Conservation (phyloP, 768 basidiomycete genomes). For the Piloderma croceum region DNA sequence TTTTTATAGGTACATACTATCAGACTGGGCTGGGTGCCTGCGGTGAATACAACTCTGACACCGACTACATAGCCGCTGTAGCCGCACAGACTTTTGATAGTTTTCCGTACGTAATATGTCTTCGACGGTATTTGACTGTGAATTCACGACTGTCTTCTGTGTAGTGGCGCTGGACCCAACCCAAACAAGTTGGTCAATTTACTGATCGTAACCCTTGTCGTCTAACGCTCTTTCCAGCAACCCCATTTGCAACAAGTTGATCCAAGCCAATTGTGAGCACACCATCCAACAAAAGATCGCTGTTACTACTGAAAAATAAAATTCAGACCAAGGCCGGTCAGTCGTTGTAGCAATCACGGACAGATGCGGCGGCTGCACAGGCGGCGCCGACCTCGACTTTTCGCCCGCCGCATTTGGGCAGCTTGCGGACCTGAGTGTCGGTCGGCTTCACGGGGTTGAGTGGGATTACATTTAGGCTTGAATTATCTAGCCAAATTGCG, state of each 20-base stretch:
- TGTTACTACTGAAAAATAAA: neutral
- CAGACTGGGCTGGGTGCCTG: constrained; percentile 20
- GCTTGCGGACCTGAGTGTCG: constrained; percentile 7
- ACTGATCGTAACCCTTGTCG: no score
- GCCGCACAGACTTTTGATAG: constrained; percentile 18
- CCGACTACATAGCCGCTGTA: constrained; percentile 22
- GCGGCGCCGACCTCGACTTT: constrained; percentile 3
- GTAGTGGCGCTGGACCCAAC: no score
- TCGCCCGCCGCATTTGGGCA: constrained; percentile 4
- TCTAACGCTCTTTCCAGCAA: no score
- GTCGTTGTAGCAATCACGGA: constrained; percentile 35
- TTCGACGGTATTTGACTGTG: no score
- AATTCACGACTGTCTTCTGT: no score
- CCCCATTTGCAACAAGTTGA: constrained; percentile 40
- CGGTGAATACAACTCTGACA: constrained; percentile 12
- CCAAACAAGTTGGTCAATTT: no score
- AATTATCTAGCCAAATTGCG: no score
- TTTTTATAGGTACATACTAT: constrained; percentile 11
- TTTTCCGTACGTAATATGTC: no score
- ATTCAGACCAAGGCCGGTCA: constrained; percentile 30
- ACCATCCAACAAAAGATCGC: neutral
- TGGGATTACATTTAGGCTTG: constrained; percentile 4
- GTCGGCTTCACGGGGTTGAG: constrained; percentile 3
- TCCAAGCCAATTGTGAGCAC: constrained; percentile 33
- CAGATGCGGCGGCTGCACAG: constrained; percentile 37